These are phyloP conservation scores for Triangularia setosa DNA, from an alignment of 2,329 filamentous ascomycete species.

Conservation along the genomic window DNA sequence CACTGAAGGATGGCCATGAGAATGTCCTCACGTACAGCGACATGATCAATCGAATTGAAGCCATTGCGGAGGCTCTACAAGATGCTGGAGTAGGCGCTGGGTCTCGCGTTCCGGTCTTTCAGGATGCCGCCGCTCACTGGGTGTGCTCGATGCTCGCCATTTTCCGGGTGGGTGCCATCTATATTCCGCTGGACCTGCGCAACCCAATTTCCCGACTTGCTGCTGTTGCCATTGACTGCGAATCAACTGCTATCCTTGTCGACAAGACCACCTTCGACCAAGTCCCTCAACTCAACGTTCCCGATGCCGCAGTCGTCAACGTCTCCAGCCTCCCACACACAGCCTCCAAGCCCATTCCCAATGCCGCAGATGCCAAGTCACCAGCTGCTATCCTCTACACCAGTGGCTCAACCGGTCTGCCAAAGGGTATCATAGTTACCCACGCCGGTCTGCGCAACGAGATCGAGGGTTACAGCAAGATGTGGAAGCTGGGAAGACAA, in stretches of 20 bases:
- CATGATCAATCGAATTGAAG: neutral
- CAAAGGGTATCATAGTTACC: slow-evolving; percentile 59
- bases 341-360: neutral
- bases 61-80: slow-evolving; percentile 1
- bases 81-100: neutral
- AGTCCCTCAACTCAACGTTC: neutral
- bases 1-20: slow-evolving; percentile 9
- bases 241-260: neutral
- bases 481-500: slow-evolving; percentile 19
- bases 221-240: neutral
- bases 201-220: slow-evolving; percentile 21
- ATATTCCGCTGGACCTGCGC: slow-evolving; percentile 39
- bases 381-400: slow-evolving; percentile 62
- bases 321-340: neutral
- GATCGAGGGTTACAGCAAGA: slow-evolving; percentile 15
- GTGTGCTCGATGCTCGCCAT: slow-evolving; percentile 40
- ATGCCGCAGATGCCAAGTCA: neutral
- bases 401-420: slow-evolving; percentile 66
- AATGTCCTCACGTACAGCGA: neutral
- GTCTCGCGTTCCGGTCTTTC: slow-evolving; percentile 32
- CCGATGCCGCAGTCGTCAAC: slow-evolving; percentile 30
- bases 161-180: slow-evolving; percentile 34
- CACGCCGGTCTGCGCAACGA: slow-evolving; percentile 18
- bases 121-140: slow-evolving; percentile 34
- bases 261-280: neutral